Percentiles rank a stretch among this genome's conserved stretches.
phyloP scores from a whole-genome alignment of 192 early-diverging fungal species.

The Coemansia sp. region DNA sequence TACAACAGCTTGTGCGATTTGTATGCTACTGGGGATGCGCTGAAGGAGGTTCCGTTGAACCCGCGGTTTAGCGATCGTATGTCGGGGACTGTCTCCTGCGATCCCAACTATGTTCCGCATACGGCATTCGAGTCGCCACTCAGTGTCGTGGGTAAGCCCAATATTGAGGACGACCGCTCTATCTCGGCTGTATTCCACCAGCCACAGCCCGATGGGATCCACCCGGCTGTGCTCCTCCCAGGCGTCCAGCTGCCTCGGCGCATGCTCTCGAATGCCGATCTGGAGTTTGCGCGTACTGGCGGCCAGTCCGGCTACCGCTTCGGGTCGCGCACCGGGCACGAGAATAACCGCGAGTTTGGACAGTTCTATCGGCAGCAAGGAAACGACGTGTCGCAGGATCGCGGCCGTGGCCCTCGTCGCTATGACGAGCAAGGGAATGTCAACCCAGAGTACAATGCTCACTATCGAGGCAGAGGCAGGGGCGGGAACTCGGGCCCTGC shows the following conservation, averaged over 20 bases:
- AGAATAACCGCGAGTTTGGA: slow-evolving; percentile 46
- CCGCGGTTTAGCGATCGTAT: slow-evolving; percentile 60
- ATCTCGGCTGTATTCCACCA: slow-evolving; percentile 58
- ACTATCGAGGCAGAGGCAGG: slow-evolving; percentile 17
- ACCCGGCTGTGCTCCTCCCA: slow-evolving; percentile 38
- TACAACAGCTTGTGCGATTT: slow-evolving; percentile 60
- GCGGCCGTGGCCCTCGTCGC: slow-evolving; percentile 46
- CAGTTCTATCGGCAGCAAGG: slow-evolving; percentile 55
- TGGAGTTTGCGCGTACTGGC: slow-evolving; percentile 48
- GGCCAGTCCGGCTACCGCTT: slow-evolving; percentile 34
- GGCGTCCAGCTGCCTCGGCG: slow-evolving; percentile 42
- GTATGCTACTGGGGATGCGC: slow-evolving; percentile 24
- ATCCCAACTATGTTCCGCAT: slow-evolving; percentile 64
- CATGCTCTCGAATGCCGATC: slow-evolving; percentile 30
- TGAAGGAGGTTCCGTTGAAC: slow-evolving; percentile 52
- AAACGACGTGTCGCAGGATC: slow-evolving; percentile 49
- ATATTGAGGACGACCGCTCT: slow-evolving; percentile 66
- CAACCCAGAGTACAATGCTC: slow-evolving; percentile 29
- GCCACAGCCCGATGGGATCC: slow-evolving; percentile 36
- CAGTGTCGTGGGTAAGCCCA: slow-evolving; percentile 52
- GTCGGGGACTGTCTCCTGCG: slow-evolving; percentile 60
- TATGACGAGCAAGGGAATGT: slow-evolving; percentile 50
- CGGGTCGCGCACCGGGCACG: slow-evolving; percentile 22
- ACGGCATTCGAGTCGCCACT: slow-evolving; percentile 63
- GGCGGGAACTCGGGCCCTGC: not conserved